Evolutionary conservation across 1,284 basidiomycete species (phyloP).

Genomic region (Puccinia brachypodii): DNA sequence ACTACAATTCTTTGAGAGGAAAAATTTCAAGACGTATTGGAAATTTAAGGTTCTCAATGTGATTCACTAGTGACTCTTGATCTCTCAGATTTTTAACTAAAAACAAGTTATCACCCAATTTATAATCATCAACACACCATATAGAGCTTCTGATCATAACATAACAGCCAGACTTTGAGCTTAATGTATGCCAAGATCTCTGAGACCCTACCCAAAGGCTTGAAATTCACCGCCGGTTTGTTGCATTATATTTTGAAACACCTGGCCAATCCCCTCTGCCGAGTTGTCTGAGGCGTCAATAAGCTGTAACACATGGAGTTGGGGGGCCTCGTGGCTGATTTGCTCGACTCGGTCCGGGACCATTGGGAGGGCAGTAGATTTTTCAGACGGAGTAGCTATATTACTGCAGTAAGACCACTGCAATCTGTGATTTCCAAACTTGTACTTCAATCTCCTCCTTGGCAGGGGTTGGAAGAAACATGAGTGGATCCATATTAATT

Average conservation of each 20-base stretch:
- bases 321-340: background rate
- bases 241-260: background rate
- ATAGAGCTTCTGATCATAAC: too few species aligned
- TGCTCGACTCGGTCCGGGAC: background rate
- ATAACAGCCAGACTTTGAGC: too few species aligned
- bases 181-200: too few species aligned
- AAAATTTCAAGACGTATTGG: too few species aligned
- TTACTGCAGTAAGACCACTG: background rate
- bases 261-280: slow-evolving; percentile 12
- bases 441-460: background rate
- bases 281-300: slow-evolving; percentile 17
- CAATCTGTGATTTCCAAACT: slow-evolving; percentile 9
- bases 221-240: too few species aligned
- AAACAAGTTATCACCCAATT: too few species aligned
- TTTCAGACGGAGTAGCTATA: background rate
- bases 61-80: too few species aligned
- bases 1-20: too few species aligned
- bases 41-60: too few species aligned
- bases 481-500: background rate
- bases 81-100: too few species aligned
- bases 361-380: background rate
- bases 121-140: too few species aligned
- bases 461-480: background rate
- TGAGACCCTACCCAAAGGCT: too few species aligned
- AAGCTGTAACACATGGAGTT: background rate